phyloP scores from a whole-genome alignment of 1,284 basidiomycete genomes.

The Melanopsichium pennsylvanicum region DNA sequence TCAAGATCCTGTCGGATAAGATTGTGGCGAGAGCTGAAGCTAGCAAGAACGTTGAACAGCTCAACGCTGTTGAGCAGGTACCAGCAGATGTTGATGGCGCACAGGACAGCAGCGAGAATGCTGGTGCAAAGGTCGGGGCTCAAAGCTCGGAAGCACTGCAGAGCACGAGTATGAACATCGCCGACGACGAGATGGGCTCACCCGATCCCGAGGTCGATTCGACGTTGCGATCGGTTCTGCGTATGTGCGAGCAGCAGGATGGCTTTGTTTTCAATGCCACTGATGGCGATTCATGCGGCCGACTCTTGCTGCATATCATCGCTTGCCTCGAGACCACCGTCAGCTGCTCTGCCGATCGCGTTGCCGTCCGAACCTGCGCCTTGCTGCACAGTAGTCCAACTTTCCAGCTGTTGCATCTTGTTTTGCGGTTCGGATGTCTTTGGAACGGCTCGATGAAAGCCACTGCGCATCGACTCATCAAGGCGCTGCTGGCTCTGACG shows the following conservation, averaged over 20 bases:
- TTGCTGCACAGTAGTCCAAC: conserved; percentile 6
- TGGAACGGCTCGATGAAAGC: conserved; percentile 28
- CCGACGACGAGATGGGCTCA: neutral
- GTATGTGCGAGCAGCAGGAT: conserved; percentile 41
- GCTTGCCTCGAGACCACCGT: conserved; percentile 8
- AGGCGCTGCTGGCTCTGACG: conserved; percentile 16
- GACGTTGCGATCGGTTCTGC: conserved; percentile 21
- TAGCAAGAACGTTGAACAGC: neutral
- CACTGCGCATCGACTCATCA: conserved; percentile 14
- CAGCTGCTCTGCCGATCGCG: neutral
- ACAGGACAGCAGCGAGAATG: neutral
- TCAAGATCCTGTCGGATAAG: conserved; percentile 33
- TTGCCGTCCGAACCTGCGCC: neutral
- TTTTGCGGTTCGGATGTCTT: conserved; percentile 36
- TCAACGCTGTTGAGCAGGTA: neutral
- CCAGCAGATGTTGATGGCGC: neutral
- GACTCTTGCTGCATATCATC: conserved; percentile 23
- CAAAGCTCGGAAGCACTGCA: neutral
- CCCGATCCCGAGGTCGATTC: conserved; percentile 9
- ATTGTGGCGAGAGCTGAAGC: conserved; percentile 8
- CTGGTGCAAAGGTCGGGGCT: neutral
- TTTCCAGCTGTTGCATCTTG: conserved; percentile 26
- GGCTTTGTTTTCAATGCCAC: conserved; percentile 37
- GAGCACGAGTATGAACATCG: neutral
- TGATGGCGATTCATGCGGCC: conserved; percentile 34